A percentile compares a stretch with the other conserved stretches of the same genome.
These are phyloP conservation scores for Juglanconis juglandina DNA, from an alignment of 2,329 filamentous ascomycete species.

Conservation along the genomic window DNA sequence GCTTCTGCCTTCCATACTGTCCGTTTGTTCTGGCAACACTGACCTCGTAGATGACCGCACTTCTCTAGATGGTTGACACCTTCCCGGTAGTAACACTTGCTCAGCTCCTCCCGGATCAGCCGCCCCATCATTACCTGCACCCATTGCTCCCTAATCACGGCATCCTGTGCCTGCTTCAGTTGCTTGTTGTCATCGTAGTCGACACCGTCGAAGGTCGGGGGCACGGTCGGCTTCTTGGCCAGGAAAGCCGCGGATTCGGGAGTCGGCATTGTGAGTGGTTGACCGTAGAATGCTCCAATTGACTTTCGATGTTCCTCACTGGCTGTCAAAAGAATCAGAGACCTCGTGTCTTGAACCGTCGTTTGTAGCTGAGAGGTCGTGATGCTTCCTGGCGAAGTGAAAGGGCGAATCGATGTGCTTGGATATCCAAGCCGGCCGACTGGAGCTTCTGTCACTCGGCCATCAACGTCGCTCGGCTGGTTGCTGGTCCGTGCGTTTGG, in stretches of 20 bases:
- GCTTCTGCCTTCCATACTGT: too few relatives aligned
- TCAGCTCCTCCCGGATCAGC: slow-evolving; percentile 75
- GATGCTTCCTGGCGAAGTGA: slow-evolving; percentile 7
- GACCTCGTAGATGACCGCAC: slow-evolving; percentile 77
- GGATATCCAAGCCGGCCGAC: slow-evolving; percentile 10
- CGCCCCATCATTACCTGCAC: slow-evolving; percentile 86
- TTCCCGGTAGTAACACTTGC: slow-evolving; percentile 81
- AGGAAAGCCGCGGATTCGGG: slow-evolving; percentile 80
- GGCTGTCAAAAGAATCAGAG: not conserved
- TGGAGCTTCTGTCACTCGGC: not conserved
- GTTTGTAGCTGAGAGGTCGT: slow-evolving; percentile 3
- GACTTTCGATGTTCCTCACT: not conserved
- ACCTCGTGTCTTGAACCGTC: not conserved
- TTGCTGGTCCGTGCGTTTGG: slow-evolving; percentile 5
- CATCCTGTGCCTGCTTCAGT: slow-evolving; percentile 79
- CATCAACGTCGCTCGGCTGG: not conserved
- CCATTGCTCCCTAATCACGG: slow-evolving; percentile 83
- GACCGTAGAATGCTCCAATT: slow-evolving; percentile 8
- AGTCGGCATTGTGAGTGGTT: slow-evolving; percentile 62
- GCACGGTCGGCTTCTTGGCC: slow-evolving; percentile 77
- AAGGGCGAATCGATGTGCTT: slow-evolving; percentile 12
- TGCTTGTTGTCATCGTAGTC: slow-evolving; percentile 80
- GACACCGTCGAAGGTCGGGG: slow-evolving; percentile 81
- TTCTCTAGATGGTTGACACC: slow-evolving; percentile 88
- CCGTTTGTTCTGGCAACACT: slow-evolving; percentile 33